Conservation (phyloP, 805 yeast species). For the Pichia pseudocactophila region DNA sequence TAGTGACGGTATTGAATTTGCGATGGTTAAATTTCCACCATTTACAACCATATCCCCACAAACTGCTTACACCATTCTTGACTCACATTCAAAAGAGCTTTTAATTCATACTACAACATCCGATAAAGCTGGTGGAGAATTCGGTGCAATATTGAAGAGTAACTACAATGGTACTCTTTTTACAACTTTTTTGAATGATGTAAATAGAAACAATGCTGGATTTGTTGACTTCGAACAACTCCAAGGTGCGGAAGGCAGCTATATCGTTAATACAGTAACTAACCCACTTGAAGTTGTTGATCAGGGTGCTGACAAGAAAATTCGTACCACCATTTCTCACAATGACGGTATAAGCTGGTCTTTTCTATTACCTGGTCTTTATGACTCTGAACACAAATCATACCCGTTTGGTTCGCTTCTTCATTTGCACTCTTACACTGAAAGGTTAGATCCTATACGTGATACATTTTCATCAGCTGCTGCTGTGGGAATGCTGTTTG, state of each 20-base stretch:
- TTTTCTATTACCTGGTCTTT: constrained; percentile 57
- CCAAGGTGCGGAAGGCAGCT: constrained; percentile 77
- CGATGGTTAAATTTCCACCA: constrained; percentile 73
- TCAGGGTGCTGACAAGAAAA: constrained; percentile 33
- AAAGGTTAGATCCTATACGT: constrained; percentile 60
- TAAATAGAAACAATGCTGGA: constrained; percentile 65
- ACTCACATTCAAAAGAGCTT: constrained; percentile 60
- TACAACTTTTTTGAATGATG: constrained; percentile 55
- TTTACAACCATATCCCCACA: constrained; percentile 48
- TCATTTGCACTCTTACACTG: constrained; percentile 86
- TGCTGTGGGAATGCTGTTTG: constrained; percentile 82
- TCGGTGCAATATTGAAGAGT: constrained; percentile 76
- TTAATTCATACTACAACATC: constrained; percentile 77
- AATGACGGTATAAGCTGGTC: constrained; percentile 92
- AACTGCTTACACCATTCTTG: constrained; percentile 72
- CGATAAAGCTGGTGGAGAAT: constrained; percentile 41
- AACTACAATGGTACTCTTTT: constrained; percentile 88
- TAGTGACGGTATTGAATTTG: constrained; percentile 66
- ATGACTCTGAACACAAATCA: constrained; percentile 50
- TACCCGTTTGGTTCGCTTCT: constrained; percentile 59
- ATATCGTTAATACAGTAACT: constrained; percentile 60
- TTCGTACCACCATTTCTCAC: constrained; percentile 69
- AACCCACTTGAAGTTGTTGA: constrained; percentile 37
- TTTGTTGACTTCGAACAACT: constrained; percentile 85
- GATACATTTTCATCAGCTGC: constrained; percentile 84